A percentile compares a stretch with the other conserved stretches of the same genome.
Evolutionary conservation across 1,284 basidiomycete species (phyloP).

Genomic region (Rhodotorula mucilaginosa): DNA sequence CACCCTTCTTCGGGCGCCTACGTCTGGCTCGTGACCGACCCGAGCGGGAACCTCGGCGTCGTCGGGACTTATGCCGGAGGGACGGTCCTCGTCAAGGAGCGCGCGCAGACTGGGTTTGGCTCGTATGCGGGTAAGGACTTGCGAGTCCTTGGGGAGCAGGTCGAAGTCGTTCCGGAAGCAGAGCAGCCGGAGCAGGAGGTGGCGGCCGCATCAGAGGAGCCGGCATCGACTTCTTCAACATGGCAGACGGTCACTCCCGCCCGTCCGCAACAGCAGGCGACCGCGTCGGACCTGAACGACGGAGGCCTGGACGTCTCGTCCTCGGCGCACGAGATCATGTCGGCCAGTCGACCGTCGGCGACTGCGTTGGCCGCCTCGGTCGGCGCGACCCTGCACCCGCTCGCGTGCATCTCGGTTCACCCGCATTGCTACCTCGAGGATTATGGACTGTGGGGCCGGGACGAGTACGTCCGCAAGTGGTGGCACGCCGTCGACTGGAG

Average conservation of each 20-base stretch:
- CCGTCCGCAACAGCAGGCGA: not conserved
- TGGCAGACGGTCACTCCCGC: conserved; percentile 14
- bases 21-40: conserved; percentile 80
- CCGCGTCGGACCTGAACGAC: not conserved
- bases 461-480: conserved; percentile 82
- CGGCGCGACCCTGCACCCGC: conserved; percentile 58
- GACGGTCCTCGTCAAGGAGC: conserved; percentile 69
- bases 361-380: conserved; percentile 2
- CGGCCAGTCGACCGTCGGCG: not conserved
- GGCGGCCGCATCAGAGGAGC: not conserved
- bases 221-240: not conserved
- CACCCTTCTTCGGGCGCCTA: conserved; percentile 69
- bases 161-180: conserved; percentile 12
- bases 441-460: conserved; percentile 92
- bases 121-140: conserved; percentile 17
- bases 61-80: conserved; percentile 85
- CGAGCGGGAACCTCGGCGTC: conserved; percentile 62
- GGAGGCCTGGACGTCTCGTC: conserved; percentile 1
- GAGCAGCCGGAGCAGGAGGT: not conserved
- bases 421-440: conserved; percentile 89
- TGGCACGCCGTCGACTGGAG: conserved; percentile 87
- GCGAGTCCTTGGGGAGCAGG: conserved; percentile 29
- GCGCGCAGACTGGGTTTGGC: conserved; percentile 44
- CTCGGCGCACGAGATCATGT: conserved; percentile 2
- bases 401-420: conserved; percentile 81